These are phyloP conservation scores for Neophaeococcomyces mojaviensis DNA, from an alignment of 2,329 filamentous ascomycete genomes.

Conservation along the genomic window DNA sequence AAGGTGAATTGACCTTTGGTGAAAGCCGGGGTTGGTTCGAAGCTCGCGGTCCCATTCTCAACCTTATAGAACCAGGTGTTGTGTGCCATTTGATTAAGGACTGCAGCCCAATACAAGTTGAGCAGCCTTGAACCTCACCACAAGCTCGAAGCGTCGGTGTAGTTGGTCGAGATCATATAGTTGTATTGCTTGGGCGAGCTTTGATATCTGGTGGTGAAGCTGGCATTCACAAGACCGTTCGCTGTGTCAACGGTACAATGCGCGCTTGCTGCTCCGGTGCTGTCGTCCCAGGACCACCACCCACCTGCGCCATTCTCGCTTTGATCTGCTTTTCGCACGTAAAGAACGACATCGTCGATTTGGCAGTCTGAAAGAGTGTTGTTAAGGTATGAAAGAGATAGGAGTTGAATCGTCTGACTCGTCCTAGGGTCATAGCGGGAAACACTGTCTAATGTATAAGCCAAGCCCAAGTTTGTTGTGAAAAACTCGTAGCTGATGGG, in stretches of 20 bases:
- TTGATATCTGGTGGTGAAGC: background rate
- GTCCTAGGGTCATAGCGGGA: background rate
- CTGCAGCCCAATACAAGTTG: background rate
- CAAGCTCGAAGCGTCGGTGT: background rate
- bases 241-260: background rate
- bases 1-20: background rate
- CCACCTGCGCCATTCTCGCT: background rate
- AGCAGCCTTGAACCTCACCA: background rate
- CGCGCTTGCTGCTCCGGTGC: background rate
- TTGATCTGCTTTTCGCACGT: background rate
- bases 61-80: too few species aligned
- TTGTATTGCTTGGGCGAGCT: background rate
- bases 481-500: slow-evolving; percentile 1
- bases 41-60: background rate
- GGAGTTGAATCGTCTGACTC: background rate
- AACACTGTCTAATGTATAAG: background rate
- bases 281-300: slow-evolving; percentile 1
- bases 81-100: background rate
- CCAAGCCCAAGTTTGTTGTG: background rate
- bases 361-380: background rate
- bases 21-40: background rate
- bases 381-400: background rate
- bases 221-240: background rate
- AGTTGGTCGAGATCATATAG: background rate
- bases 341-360: background rate